Evolutionary conservation across 495 filamentous ascomycete genomes (phyloP).

Genomic region (Trichoderma asperelloides): DNA sequence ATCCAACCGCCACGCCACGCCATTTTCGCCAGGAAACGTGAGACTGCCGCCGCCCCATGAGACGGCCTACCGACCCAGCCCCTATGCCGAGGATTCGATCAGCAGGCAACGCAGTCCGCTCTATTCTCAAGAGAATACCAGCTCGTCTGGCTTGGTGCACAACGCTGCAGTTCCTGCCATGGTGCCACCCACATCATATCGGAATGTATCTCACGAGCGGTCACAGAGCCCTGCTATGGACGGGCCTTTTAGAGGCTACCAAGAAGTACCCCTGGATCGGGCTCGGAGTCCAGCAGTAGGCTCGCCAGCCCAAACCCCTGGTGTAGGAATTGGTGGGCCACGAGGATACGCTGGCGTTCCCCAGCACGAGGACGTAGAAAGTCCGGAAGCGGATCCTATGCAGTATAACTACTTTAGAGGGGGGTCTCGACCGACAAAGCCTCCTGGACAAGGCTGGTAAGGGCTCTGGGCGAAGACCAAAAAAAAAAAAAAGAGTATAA

Average conservation of each 20-base stretch:
- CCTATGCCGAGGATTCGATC: background rate
- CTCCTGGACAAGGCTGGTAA: slow-evolving; percentile 12
- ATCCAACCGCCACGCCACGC: slow-evolving; percentile 20
- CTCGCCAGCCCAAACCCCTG: slow-evolving; percentile 22
- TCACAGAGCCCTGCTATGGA: slow-evolving; percentile 11
- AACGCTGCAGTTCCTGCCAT: slow-evolving; percentile 34
- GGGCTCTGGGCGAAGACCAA: background rate
- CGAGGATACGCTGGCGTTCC: slow-evolving; percentile 44
- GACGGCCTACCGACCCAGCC: background rate
- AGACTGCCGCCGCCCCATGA: slow-evolving; percentile 8
- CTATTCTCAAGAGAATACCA: slow-evolving; percentile 36
- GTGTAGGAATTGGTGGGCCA: slow-evolving; percentile 38
- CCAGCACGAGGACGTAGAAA: slow-evolving; percentile 27
- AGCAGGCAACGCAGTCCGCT: slow-evolving; percentile 23
- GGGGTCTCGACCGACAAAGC: background rate
- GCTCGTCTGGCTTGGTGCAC: slow-evolving; percentile 31
- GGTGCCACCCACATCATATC: slow-evolving; percentile 16
- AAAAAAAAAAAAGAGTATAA: background rate
- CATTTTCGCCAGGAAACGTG: slow-evolving; percentile 16
- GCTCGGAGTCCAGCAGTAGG: slow-evolving; percentile 21
- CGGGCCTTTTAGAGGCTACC: background rate
- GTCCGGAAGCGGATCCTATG: slow-evolving; percentile 23
- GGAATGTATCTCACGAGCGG: background rate
- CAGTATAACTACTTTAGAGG: slow-evolving; percentile 31
- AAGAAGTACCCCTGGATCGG: slow-evolving; percentile 21